phyloP scores from a whole-genome alignment of 108 stramenopile species.

The Tribonema minus region DNA sequence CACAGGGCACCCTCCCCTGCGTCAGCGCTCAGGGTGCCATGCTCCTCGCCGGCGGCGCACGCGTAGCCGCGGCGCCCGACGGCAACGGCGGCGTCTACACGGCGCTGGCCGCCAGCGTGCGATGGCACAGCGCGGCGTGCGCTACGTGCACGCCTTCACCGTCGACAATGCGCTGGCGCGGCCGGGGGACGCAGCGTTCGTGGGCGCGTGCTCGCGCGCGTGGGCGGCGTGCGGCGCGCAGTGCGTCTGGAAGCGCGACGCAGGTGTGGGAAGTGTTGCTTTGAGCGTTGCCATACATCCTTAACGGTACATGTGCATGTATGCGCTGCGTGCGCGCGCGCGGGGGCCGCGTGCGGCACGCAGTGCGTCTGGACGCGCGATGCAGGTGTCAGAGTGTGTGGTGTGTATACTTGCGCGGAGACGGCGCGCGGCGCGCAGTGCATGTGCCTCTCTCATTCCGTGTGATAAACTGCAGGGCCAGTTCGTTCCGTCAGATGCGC shows the following conservation, averaged over 20 bases:
- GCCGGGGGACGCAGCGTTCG: constrained; percentile 86
- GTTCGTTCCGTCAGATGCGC: too few relatives aligned
- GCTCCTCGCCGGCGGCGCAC: constrained; percentile 68
- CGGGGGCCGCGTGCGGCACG: constrained; percentile 86
- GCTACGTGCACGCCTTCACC: constrained; percentile 81
- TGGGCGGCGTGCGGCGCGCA: too few relatives aligned
- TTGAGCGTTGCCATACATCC: too few relatives aligned
- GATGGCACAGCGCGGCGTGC: constrained; percentile 72
- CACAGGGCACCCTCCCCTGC: constrained; percentile 78
- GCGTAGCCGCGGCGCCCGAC: constrained; percentile 84
- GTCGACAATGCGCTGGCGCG: constrained; percentile 90
- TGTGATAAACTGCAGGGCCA: too few relatives aligned
- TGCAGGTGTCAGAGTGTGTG: constrained; percentile 88
- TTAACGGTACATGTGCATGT: too few relatives aligned
- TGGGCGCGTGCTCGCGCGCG: too few relatives aligned
- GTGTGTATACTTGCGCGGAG: too few relatives aligned
- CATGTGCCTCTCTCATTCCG: too few relatives aligned
- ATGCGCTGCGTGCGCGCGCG: too few relatives aligned
- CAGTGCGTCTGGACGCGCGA: constrained; percentile 81
- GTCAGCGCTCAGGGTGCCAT: constrained; percentile 78
- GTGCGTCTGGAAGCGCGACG: too few relatives aligned
- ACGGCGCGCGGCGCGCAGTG: too few relatives aligned
- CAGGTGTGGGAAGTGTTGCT: too few relatives aligned
- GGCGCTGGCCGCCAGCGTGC: constrained; percentile 71
- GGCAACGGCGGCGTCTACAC: constrained; percentile 97